A percentile compares a stretch with the other conserved stretches of the same genome.
These are phyloP conservation scores for Sequoia sempervirens DNA, from an alignment of 75 land plant genomes.

Conservation along the genomic window DNA sequence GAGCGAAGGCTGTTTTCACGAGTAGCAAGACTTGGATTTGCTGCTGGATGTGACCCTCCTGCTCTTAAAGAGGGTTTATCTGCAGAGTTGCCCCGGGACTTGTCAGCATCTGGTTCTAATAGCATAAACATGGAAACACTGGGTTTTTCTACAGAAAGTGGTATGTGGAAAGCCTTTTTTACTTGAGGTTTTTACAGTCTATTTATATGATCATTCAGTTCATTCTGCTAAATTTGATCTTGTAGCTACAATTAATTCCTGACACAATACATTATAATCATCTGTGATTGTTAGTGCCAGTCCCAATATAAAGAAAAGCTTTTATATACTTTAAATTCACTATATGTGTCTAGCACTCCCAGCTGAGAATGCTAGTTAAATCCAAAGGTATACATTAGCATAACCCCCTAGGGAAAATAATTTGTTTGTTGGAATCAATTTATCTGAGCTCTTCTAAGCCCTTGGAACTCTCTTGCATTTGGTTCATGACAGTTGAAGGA, in stretches of 20 bases:
- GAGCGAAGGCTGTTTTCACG: slow-evolving; percentile 57
- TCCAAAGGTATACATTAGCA: too few species aligned
- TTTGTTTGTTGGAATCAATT: too few species aligned
- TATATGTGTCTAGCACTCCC: too few species aligned
- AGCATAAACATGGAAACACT: background rate
- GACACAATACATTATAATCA: background rate
- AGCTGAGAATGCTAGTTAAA: too few species aligned
- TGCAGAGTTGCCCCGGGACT: background rate
- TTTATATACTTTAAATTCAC: too few species aligned
- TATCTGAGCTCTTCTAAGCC: too few species aligned
- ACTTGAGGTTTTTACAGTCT: background rate
- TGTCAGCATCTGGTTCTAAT: background rate
- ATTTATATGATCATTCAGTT: background rate
- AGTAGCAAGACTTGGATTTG: slow-evolving; percentile 78
- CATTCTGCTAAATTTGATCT: background rate
- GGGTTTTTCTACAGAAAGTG: slow-evolving; percentile 4
- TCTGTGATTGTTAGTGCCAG: too few species aligned
- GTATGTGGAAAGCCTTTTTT: background rate
- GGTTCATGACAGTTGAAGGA: too few species aligned
- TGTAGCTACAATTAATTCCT: background rate
- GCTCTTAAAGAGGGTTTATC: slow-evolving; percentile 28
- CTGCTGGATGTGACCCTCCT: slow-evolving; percentile 83
- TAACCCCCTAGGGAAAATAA: too few species aligned
- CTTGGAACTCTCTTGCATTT: too few species aligned
- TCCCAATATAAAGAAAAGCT: too few species aligned